Evolutionary conservation across 495 filamentous ascomycete genomes (phyloP).

Genomic region (Daldinia childiae): DNA sequence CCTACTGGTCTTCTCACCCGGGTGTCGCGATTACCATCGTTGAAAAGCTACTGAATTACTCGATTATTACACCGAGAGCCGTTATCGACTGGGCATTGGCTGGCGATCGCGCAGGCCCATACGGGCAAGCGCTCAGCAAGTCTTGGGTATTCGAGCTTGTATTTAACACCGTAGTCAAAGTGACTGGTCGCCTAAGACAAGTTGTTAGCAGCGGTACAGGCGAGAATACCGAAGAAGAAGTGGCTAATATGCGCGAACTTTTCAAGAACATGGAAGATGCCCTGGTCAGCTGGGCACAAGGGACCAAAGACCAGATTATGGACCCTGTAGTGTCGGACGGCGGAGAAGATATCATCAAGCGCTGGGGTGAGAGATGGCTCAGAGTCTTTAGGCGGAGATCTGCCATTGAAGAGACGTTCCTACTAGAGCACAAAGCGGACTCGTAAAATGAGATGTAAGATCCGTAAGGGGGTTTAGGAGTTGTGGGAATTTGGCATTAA

Average conservation of each 20-base stretch:
- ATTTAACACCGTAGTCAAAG: conserved; percentile 86
- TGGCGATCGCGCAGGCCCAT: conserved; percentile 57
- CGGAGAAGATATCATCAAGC: conserved; percentile 71
- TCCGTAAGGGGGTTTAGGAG: conserved; percentile 9
- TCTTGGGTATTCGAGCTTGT: conserved; percentile 89
- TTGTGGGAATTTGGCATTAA: conserved; percentile 11
- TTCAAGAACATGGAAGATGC: conserved; percentile 85
- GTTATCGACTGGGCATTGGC: conserved; percentile 90
- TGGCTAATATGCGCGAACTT: conserved; percentile 74
- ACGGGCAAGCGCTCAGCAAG: conserved; percentile 74
- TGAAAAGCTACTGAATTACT: conserved; percentile 98
- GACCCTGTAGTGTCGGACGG: conserved; percentile 60
- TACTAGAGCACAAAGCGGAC: conserved; percentile 52
- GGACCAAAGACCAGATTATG: conserved; percentile 74
- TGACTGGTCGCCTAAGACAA: conserved; percentile 87
- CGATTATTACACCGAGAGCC: conserved; percentile 81
- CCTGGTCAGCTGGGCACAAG: conserved; percentile 74
- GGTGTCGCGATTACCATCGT: conserved; percentile 93
- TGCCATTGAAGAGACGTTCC: conserved; percentile 80
- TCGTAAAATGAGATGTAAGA: conserved; percentile 24
- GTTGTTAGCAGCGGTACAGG: conserved; percentile 64
- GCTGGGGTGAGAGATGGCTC: conserved; percentile 88
- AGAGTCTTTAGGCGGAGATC: conserved; percentile 82
- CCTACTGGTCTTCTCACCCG: conserved; percentile 92
- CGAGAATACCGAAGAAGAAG: conserved; percentile 46